Conservation (phyloP, 768 basidiomycete species). For the Suillus plorans region DNA sequence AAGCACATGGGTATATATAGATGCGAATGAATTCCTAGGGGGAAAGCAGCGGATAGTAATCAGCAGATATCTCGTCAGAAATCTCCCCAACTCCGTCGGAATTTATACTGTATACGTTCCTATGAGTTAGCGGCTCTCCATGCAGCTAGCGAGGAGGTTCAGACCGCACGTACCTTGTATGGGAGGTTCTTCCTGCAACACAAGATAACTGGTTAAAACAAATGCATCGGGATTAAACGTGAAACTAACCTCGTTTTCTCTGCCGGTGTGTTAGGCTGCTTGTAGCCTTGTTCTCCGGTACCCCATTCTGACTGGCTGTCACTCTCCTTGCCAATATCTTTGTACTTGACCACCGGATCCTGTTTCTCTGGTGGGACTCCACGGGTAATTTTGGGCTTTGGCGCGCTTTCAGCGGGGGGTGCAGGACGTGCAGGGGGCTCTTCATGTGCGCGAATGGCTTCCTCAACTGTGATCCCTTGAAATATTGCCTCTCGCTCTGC, state of each 20-base stretch:
- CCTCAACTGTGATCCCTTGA: constrained; percentile 79
- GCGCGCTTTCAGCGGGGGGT: constrained; percentile 16
- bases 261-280: constrained; percentile 63
- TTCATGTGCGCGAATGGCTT: constrained; percentile 59
- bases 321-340: constrained; percentile 52
- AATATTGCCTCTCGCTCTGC: constrained; percentile 80
- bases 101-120: constrained; percentile 82
- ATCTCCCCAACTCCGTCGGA: constrained; percentile 85
- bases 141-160: constrained; percentile 8
- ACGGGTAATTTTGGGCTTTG: constrained; percentile 55
- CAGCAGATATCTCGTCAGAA: constrained; percentile 46
- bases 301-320: constrained; percentile 69
- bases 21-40: constrained; percentile 21
- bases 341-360: constrained; percentile 64
- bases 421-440: constrained; percentile 25
- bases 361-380: constrained; percentile 64
- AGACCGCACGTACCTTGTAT: constrained; percentile 78
- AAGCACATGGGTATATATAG: constrained; percentile 27
- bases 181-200: constrained; percentile 68
- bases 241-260: constrained; percentile 70
- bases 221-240: constrained; percentile 1
- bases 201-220: constrained; percentile 1
- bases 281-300: constrained; percentile 66
- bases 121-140: constrained; percentile 46
- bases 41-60: constrained; percentile 14